A percentile compares a stretch with the other conserved stretches of the same genome.
phyloP scores from a whole-genome alignment of 805 yeast species.

The Grigorovia yakushimaensis region DNA sequence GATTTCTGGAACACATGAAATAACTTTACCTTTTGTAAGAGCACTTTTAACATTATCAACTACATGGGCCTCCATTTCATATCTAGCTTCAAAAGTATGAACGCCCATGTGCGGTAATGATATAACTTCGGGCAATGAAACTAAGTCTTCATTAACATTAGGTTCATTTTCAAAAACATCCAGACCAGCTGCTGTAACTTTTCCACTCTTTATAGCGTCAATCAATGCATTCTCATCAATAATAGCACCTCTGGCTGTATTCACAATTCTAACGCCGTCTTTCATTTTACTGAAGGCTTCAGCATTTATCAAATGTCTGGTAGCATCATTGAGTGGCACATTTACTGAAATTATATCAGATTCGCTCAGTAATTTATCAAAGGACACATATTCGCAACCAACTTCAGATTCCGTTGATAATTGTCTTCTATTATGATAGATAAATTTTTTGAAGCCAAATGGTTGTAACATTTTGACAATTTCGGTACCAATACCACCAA shows the following conservation, averaged over 20 bases:
- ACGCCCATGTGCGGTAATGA: slow-evolving; percentile 90
- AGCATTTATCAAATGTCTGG: slow-evolving; percentile 59
- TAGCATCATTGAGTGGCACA: slow-evolving; percentile 64
- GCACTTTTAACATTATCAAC: slow-evolving; percentile 56
- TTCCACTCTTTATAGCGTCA: slow-evolving; percentile 50
- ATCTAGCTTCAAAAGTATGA: slow-evolving; percentile 61
- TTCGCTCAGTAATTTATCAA: slow-evolving; percentile 53
- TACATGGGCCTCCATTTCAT: slow-evolving; percentile 72
- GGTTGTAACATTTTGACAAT: slow-evolving; percentile 62
- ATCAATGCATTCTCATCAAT: slow-evolving; percentile 56
- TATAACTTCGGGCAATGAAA: slow-evolving; percentile 55
- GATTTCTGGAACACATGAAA: slow-evolving; percentile 76
- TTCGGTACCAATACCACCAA: slow-evolving; percentile 87
- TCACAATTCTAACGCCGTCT: slow-evolving; percentile 62
- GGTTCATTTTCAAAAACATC: slow-evolving; percentile 78
- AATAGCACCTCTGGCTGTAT: slow-evolving; percentile 85
- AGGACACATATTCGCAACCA: slow-evolving; percentile 60
- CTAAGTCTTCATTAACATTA: slow-evolving; percentile 51
- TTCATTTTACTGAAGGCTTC: slow-evolving; percentile 61
- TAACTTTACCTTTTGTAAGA: slow-evolving; percentile 56
- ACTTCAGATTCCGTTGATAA: slow-evolving; percentile 53
- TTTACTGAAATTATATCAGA: slow-evolving; percentile 68
- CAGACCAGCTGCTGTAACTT: slow-evolving; percentile 56
- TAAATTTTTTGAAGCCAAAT: slow-evolving; percentile 62
- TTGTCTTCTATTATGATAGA: slow-evolving; percentile 62